Percentiles rank a stretch among this genome's conserved stretches.
These are phyloP conservation scores for Marsdenia floribunda DNA, from an alignment of 257 asterid genomes.

Conservation along the genomic window DNA sequence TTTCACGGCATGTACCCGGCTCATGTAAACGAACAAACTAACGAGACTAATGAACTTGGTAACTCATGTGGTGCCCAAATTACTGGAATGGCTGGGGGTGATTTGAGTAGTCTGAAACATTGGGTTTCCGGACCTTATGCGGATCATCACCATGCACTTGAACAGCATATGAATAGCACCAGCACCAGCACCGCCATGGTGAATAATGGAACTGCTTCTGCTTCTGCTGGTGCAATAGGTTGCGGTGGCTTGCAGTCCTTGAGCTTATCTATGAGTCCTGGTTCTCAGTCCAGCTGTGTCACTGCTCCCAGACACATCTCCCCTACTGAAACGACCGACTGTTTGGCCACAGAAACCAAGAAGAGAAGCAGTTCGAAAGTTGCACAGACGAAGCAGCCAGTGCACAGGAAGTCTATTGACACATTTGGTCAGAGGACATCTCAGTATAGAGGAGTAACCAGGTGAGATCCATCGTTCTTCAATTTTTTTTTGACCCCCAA, in stretches of 20 bases:
- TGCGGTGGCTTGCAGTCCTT: slow-evolving; percentile 47
- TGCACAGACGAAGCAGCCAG: slow-evolving; percentile 45
- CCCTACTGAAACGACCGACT: slow-evolving; percentile 32
- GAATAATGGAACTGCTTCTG: slow-evolving; percentile 16
- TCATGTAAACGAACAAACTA: slow-evolving; percentile 18
- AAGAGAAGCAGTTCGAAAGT: slow-evolving; percentile 50
- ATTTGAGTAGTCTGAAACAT: slow-evolving; percentile 34
- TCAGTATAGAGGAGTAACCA: slow-evolving; percentile 94
- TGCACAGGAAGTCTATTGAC: slow-evolving; percentile 87
- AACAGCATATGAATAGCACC: slow-evolving; percentile 25
- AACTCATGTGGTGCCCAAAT: slow-evolving; percentile 22
- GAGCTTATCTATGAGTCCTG: slow-evolving; percentile 78
- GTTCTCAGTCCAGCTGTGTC: slow-evolving; percentile 74
- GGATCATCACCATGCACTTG: slow-evolving; percentile 32
- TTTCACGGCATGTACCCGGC: slow-evolving; percentile 43
- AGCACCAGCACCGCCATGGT: slow-evolving; percentile 3
- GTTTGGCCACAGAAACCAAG: slow-evolving; percentile 49
- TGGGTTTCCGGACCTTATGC: slow-evolving; percentile 37
- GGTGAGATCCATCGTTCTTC: slow-evolving; percentile 30
- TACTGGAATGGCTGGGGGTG: slow-evolving; percentile 33
- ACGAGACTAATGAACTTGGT: slow-evolving; percentile 17
- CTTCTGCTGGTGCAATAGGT: slow-evolving; percentile 24
- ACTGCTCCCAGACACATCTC: slow-evolving; percentile 59
- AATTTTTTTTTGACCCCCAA: too few relatives aligned
- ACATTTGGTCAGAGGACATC: slow-evolving; percentile 97